Evolutionary conservation across 345 rosid genomes (phyloP).

Genomic region (Citrus australasica): DNA sequence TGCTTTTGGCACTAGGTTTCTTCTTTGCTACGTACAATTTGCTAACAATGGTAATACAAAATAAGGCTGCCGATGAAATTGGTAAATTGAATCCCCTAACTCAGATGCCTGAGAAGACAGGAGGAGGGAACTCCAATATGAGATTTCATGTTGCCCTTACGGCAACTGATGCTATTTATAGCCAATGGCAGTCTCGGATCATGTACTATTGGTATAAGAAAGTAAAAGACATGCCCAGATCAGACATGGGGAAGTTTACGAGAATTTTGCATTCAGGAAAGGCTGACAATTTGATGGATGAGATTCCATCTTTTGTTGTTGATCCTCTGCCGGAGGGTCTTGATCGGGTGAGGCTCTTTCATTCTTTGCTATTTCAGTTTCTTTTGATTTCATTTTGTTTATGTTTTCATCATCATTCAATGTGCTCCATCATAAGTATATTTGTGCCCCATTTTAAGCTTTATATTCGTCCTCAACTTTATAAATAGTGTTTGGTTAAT

Average conservation of each 20-base stretch:
- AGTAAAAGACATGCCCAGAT: constrained; percentile 58
- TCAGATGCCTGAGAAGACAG: constrained; percentile 18
- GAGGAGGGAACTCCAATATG: constrained; percentile 10
- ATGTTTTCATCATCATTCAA: not conserved
- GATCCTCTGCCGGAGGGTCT: constrained; percentile 79
- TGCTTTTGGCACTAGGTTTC: constrained; percentile 47
- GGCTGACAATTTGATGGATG: constrained; percentile 65
- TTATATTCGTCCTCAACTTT: no score
- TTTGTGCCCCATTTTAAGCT: not conserved
- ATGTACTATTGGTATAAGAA: constrained; percentile 79
- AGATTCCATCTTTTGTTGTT: constrained; percentile 66
- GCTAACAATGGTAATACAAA: constrained; percentile 32
- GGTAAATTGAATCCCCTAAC: constrained; percentile 27
- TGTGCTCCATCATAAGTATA: not conserved
- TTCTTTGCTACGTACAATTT: constrained; percentile 57
- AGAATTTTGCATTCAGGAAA: constrained; percentile 76
- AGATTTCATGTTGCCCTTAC: constrained; percentile 70
- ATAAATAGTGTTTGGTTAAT: not conserved
- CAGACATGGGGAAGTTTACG: constrained; percentile 78
- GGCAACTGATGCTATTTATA: constrained; percentile 63
- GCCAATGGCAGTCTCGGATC: constrained; percentile 81
- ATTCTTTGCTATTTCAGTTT: not conserved
- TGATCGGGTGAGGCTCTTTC: constrained; percentile 55
- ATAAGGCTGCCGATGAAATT: constrained; percentile 22
- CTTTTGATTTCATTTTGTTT: not conserved